phyloP scores from a whole-genome alignment of 495 filamentous ascomycete genomes.

The Penicillium silybi region DNA sequence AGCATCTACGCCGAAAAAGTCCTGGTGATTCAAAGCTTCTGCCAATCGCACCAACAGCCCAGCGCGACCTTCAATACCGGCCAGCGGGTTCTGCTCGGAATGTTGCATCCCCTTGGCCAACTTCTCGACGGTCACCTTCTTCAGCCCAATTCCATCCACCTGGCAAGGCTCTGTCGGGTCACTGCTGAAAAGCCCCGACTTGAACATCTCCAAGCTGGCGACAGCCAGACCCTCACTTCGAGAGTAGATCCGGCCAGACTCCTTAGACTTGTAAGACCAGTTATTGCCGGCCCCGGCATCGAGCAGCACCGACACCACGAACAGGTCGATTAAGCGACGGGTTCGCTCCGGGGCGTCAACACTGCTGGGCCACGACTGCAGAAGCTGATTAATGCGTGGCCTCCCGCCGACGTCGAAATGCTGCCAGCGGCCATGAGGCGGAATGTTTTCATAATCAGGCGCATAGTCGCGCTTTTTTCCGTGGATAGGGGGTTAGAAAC shows the following conservation, averaged over 20 bases:
- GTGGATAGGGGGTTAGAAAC: slow-evolving; percentile 41
- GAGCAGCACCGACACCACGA: slow-evolving; percentile 64
- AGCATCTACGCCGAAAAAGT: slow-evolving; percentile 80
- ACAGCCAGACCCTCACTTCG: slow-evolving; percentile 92
- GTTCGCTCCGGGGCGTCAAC: slow-evolving; percentile 61
- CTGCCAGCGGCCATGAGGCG: slow-evolving; percentile 68
- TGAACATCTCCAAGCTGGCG: slow-evolving; percentile 97
- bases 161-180: slow-evolving; percentile 75
- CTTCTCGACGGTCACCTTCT: slow-evolving; percentile 66
- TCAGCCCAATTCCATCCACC: slow-evolving; percentile 81
- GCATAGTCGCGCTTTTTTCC: slow-evolving; percentile 69
- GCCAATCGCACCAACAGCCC: slow-evolving; percentile 73
- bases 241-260: slow-evolving; percentile 79
- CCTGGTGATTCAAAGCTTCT: slow-evolving; percentile 72
- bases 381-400: slow-evolving; percentile 62
- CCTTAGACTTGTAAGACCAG: slow-evolving; percentile 83
- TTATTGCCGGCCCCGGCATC: slow-evolving; percentile 63
- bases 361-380: slow-evolving; percentile 57
- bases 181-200: slow-evolving; percentile 86
- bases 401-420: slow-evolving; percentile 68
- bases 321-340: slow-evolving; percentile 62
- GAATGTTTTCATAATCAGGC: slow-evolving; percentile 78
- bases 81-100: slow-evolving; percentile 72
- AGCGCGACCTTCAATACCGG: slow-evolving; percentile 82
- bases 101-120: slow-evolving; percentile 83